A percentile compares a stretch with the other conserved stretches of the same genome.
phyloP scores from a whole-genome alignment of 75 land plant genomes.

The Pseudotsuga menziesii region DNA sequence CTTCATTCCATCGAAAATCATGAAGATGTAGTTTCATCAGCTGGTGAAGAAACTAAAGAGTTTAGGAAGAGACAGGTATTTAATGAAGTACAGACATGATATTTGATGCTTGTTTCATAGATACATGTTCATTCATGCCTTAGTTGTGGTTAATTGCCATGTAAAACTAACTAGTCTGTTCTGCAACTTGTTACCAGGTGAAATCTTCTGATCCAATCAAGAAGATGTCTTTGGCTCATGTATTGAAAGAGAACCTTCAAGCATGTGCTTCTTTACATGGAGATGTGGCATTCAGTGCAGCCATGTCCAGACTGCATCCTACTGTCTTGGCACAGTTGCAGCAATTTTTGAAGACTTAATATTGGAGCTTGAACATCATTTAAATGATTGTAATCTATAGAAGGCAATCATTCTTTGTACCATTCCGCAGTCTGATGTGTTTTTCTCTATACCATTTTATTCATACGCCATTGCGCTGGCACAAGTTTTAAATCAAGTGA shows the following conservation, averaged over 20 bases:
- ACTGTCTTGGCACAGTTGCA: conserved; percentile 72
- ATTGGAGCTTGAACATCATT: background rate
- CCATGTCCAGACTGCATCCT: conserved; percentile 81
- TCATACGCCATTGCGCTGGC: background rate
- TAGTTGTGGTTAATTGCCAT: background rate
- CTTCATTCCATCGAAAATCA: conserved; percentile 23
- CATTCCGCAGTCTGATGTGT: background rate
- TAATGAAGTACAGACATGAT: background rate
- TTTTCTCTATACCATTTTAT: conserved; percentile 1
- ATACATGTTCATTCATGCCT: conserved; percentile 1
- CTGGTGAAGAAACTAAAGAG: conserved; percentile 56
- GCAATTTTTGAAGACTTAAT: conserved; percentile 55
- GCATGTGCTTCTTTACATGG: conserved; percentile 88
- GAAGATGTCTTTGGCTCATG: conserved; percentile 63
- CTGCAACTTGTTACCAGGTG: conserved; percentile 29
- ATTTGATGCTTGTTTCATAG: conserved; percentile 13
- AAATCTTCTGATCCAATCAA: conserved; percentile 83
- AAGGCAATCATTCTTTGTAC: conserved; percentile 6
- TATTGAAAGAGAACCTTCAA: conserved; percentile 82
- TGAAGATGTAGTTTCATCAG: conserved; percentile 24
- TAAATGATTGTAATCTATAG: background rate
- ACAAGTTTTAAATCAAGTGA: conserved; percentile 3
- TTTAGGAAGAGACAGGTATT: conserved; percentile 77
- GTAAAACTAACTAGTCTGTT: background rate
- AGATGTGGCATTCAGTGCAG: conserved; percentile 69